Evolutionary conservation across 768 basidiomycete genomes (phyloP).

Genomic region (Termitomyces sp.): DNA sequence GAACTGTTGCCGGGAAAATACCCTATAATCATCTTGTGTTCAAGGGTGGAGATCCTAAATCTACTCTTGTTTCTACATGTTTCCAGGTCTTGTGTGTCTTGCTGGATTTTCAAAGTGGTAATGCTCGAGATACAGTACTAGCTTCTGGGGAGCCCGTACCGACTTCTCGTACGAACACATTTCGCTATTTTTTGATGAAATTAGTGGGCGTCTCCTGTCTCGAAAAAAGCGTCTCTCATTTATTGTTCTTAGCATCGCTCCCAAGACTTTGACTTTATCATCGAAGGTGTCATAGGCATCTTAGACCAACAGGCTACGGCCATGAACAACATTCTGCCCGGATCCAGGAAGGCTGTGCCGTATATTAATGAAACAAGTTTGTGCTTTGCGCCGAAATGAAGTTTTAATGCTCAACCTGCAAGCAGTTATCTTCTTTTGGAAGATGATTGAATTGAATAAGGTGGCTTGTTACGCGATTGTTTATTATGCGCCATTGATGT

Average conservation of each 20-base stretch:
- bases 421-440: slow-evolving; percentile 83
- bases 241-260: slow-evolving; percentile 68
- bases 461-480: slow-evolving; percentile 27
- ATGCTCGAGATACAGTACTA: slow-evolving; percentile 49
- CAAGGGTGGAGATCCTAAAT: slow-evolving; percentile 79
- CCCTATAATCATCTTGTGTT: slow-evolving; percentile 90
- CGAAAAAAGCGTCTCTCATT: not conserved
- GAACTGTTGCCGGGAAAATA: slow-evolving; percentile 70
- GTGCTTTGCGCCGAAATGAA: slow-evolving; percentile 16
- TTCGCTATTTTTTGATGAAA: slow-evolving; percentile 89
- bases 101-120: slow-evolving; percentile 77
- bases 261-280: slow-evolving; percentile 82
- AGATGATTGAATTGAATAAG: slow-evolving; percentile 89
- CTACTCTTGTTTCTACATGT: slow-evolving; percentile 65
- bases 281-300: slow-evolving; percentile 63
- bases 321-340: slow-evolving; percentile 72
- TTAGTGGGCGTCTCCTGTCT: slow-evolving; percentile 42
- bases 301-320: slow-evolving; percentile 73
- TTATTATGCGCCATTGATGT: not conserved
- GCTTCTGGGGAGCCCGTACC: slow-evolving; percentile 44
- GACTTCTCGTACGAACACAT: slow-evolving; percentile 74
- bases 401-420: not conserved
- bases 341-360: slow-evolving; percentile 77
- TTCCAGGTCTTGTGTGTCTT: slow-evolving; percentile 74
- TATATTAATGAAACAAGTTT: slow-evolving; percentile 79